Conservation (phyloP, 495 filamentous ascomycete genomes). For the Aspergillus heteromorphus region DNA sequence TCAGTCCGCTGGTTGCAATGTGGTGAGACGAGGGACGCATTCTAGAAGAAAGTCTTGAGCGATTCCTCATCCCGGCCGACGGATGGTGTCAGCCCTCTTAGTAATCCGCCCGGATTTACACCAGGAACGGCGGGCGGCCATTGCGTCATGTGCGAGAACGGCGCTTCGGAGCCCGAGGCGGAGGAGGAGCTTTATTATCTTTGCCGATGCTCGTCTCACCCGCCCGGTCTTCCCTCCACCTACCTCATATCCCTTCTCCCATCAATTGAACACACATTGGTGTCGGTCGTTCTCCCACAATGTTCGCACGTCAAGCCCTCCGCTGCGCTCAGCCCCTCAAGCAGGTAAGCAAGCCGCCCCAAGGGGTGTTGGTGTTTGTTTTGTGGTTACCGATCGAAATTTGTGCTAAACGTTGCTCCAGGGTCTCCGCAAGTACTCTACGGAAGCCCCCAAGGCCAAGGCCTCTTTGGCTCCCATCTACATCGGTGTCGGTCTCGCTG, state of each 20-base stretch:
- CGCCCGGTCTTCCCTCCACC: constrained; percentile 10
- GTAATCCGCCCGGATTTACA: constrained; percentile 8
- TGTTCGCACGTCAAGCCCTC: constrained; percentile 48
- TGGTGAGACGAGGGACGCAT: too few species aligned
- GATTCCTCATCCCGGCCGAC: too few species aligned
- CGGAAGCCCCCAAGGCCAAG: constrained; percentile 40
- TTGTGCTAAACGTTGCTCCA: constrained; percentile 14
- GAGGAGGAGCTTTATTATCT: constrained; percentile 8
- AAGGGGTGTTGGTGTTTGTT: background rate
- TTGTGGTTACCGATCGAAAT: background rate
- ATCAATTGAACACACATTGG: constrained; percentile 10
- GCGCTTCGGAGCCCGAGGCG: constrained; percentile 7
- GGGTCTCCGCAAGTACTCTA: constrained; percentile 50
- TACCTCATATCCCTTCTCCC: constrained; percentile 6
- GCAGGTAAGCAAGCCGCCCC: constrained; percentile 30
- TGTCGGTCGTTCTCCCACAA: constrained; percentile 21
- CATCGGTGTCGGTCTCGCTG: constrained; percentile 35
- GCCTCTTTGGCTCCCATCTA: constrained; percentile 38
- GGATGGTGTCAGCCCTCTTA: background rate
- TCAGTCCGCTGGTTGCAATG: too few species aligned
- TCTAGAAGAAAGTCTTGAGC: too few species aligned
- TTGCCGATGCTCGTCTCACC: constrained; percentile 19
- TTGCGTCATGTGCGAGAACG: constrained; percentile 20
- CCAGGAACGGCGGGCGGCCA: constrained; percentile 6
- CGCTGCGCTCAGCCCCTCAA: constrained; percentile 44